phyloP scores from a whole-genome alignment of 2,329 filamentous ascomycete species.

The Dactylonectria estremocensis region DNA sequence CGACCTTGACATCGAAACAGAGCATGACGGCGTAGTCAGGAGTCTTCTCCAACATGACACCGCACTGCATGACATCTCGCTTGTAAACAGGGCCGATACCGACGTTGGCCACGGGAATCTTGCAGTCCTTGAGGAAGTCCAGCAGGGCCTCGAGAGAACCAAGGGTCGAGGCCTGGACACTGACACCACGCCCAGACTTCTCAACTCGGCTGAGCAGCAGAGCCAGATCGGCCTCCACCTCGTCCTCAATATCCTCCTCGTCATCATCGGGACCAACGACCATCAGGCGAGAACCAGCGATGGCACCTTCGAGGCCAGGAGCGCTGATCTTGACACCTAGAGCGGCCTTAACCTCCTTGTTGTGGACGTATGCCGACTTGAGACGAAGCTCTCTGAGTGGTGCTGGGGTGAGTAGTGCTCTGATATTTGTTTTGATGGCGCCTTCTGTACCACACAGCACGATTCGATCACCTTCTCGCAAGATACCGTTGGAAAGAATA shows the following conservation, averaged over 20 bases:
- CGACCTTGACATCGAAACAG: slow-evolving; percentile 99
- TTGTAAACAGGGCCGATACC: slow-evolving; percentile 98
- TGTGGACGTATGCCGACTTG: slow-evolving; percentile 97
- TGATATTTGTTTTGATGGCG: slow-evolving; percentile 93
- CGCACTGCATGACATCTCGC: slow-evolving; percentile 95
- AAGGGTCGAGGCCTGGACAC: slow-evolving; percentile 96
- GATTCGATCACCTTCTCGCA: slow-evolving; percentile 94
- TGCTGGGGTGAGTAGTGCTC: slow-evolving; percentile 92
- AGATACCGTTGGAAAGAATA: slow-evolving; percentile 93
- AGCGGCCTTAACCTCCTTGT: slow-evolving; percentile 98
- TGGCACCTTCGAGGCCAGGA: slow-evolving; percentile 94
- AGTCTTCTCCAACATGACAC: slow-evolving; percentile 95
- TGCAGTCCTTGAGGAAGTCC: slow-evolving; percentile 95
- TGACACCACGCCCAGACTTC: slow-evolving; percentile 93
- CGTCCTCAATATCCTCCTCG: slow-evolving; percentile 95
- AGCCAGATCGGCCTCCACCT: slow-evolving; percentile 95
- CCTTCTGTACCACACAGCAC: slow-evolving; percentile 98
- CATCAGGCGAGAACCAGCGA: slow-evolving; percentile 94
- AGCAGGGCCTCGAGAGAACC: slow-evolving; percentile 96
- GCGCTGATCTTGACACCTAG: slow-evolving; percentile 99
- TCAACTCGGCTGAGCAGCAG: slow-evolving; percentile 92
- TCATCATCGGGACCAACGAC: slow-evolving; percentile 97
- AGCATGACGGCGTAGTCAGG: slow-evolving; percentile 99
- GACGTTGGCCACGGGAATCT: slow-evolving; percentile 98
- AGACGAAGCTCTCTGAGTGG: slow-evolving; percentile 94